Evolutionary conservation across 2,329 filamentous ascomycete species (phyloP), one percentile per base, ranked within the genome.

Genomic region (Emergomyces orientalis): DNA sequence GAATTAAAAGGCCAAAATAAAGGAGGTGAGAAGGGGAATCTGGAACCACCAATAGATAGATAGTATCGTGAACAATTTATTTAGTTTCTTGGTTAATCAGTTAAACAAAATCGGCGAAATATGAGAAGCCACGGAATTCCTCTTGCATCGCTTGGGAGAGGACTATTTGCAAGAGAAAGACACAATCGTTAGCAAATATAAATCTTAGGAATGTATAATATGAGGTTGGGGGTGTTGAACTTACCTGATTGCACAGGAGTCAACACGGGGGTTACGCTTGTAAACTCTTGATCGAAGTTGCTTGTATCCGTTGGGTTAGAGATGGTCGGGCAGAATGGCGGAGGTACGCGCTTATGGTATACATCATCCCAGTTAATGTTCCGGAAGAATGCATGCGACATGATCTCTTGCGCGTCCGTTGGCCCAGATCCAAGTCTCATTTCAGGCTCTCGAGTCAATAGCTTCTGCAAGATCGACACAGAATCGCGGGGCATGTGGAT

Each of bases 301-400:
- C 92, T 97, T n/a, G 94, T 99, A 79, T 99, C 94, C 52, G 94
- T 97, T 9, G 92, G 85, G 74, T 85, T 95, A 78, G 89, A 94
- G 71, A 99, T 96, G 45, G 86, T 85, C 22, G 94, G 94, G 76
- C 92, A 77, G 80, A 97, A 97, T 0, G 94, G 94, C 61, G 94
- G 89, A 61, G 87, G 84, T 25, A 97, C 86, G 43, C 91, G 86
- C 85, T 97, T 99, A 79, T 97, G 85, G 76, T 97, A 97, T 65
- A 99, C 91, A 73, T 99, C 94, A 68, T 99, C 94, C 94, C 94
- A 99, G 78, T 94, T 96, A 75, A 97, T 90, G 74, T 94, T 96
- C 65, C 91, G 84, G 82, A 99, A 99, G 82, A 99, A 99, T 1
- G 94, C 90, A 75, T 99, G 94, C 73, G 88, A 95, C 94, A 99